A percentile compares a stretch with the other conserved stretches of the same genome.
Conservation (phyloP, 225 moss, liverwort and hornwort genomes). For the Rhytidiadelphus loreus region DNA sequence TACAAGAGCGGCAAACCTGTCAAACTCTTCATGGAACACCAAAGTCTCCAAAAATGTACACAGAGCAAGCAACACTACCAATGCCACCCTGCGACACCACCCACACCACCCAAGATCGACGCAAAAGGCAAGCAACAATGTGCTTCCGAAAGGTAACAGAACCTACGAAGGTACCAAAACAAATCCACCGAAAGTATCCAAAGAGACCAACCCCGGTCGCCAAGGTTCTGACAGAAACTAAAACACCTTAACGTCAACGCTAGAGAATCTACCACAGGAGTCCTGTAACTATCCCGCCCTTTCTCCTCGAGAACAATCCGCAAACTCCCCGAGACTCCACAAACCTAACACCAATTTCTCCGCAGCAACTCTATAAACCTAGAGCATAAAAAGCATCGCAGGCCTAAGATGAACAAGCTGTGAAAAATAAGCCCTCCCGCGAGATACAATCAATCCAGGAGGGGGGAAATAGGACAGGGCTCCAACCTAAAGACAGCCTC, state of each 20-base stretch:
- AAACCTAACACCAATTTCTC: background rate
- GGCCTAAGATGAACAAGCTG: background rate
- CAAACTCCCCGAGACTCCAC: background rate
- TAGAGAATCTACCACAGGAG: background rate
- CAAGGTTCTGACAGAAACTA: background rate
- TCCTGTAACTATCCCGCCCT: background rate
- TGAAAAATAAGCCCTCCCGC: background rate
- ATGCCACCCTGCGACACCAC: background rate
- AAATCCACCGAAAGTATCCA: background rate
- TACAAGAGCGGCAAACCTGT: background rate
- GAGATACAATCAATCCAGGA: background rate
- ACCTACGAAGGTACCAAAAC: background rate
- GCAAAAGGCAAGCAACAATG: background rate
- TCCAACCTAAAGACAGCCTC: constrained; percentile 2
- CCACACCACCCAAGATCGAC: background rate
- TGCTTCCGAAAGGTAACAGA: background rate
- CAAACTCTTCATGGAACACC: background rate
- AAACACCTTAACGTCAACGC: too few relatives aligned
- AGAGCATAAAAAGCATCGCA: background rate
- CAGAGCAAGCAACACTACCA: background rate
- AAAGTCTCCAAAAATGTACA: background rate
- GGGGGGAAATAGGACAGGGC: background rate
- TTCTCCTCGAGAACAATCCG: background rate
- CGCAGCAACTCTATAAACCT: background rate
- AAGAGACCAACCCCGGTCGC: background rate